A percentile compares a stretch with the other conserved stretches of the same genome.
Evolutionary conservation across 495 filamentous ascomycete genomes (phyloP).

Genomic region (Aspergillus sparsus): DNA sequence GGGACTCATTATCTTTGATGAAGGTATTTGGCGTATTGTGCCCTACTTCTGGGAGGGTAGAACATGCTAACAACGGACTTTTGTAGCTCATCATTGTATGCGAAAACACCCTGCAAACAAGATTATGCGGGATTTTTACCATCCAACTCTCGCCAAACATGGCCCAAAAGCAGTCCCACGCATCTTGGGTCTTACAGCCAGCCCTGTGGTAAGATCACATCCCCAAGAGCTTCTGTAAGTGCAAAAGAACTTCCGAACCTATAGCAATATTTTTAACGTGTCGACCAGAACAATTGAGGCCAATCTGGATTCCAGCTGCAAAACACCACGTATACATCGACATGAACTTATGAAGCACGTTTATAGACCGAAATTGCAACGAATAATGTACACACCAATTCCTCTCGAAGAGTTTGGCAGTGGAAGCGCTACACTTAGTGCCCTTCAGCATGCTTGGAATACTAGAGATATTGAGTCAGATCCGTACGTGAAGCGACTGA

Average conservation of each 20-base stretch:
- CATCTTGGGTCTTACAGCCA: conserved; percentile 85
- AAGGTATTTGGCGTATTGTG: conserved; percentile 56
- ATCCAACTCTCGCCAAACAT: conserved; percentile 39
- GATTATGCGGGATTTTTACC: conserved; percentile 81
- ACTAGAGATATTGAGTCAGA: conserved; percentile 59
- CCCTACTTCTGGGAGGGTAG: background rate
- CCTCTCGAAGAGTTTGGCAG: background rate
- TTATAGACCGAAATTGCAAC: conserved; percentile 63
- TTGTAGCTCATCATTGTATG: conserved; percentile 38
- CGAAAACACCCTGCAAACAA: conserved; percentile 63
- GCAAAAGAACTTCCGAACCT: background rate
- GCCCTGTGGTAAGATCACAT: conserved; percentile 62
- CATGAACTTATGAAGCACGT: conserved; percentile 68
- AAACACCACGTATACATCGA: conserved; percentile 69
- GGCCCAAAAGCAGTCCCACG: conserved; percentile 55
- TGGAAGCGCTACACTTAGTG: conserved; percentile 24
- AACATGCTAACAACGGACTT: background rate
- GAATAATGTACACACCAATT: conserved; percentile 46
- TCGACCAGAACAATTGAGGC: conserved; percentile 61
- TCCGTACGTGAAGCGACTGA: conserved; percentile 65
- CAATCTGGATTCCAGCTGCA: conserved; percentile 73
- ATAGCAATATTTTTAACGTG: background rate
- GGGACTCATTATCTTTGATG: conserved; percentile 81
- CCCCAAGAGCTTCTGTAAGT: conserved; percentile 36
- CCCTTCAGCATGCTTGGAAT: conserved; percentile 28